phyloP scores from a whole-genome alignment of 306 rosid species.

The Lotus japonicus region DNA sequence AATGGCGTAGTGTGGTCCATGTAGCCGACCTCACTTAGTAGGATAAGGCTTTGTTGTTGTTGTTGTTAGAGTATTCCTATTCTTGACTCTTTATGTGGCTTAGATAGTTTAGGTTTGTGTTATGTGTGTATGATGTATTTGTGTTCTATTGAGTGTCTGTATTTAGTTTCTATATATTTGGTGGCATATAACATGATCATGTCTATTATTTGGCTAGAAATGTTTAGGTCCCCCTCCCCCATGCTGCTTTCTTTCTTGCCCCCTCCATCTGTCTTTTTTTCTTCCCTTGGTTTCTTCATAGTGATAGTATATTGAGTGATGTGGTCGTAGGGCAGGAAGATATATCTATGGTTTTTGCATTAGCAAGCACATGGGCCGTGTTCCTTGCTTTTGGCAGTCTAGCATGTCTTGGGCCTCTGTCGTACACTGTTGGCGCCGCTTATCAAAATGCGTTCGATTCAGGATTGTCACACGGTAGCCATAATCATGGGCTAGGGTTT shows the following conservation, averaged over 20 bases:
- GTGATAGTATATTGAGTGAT: constrained; percentile 62
- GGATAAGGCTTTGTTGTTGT: no score
- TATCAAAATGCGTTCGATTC: constrained; percentile 24
- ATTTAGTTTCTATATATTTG: not conserved
- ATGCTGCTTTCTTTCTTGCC: not conserved
- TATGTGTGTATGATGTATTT: not conserved
- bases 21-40: no score
- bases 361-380: constrained; percentile 74
- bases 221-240: not conserved
- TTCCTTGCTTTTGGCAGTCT: constrained; percentile 56
- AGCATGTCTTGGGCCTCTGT: constrained; percentile 55
- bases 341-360: constrained; percentile 70
- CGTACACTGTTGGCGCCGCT: constrained; percentile 47
- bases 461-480: constrained; percentile 11
- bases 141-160: not conserved
- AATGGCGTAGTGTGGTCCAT: no score
- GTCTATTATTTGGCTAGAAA: not conserved
- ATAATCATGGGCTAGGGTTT: constrained; percentile 32
- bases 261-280: not conserved
- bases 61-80: no score
- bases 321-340: constrained; percentile 99
- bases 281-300: constrained; percentile 23
- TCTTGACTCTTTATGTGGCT: no score
- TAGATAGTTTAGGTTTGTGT: not conserved
- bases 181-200: not conserved